Evolutionary conservation across 164 flowering plant genomes (phyloP).

Genomic region (Warburgia ugandensis): DNA sequence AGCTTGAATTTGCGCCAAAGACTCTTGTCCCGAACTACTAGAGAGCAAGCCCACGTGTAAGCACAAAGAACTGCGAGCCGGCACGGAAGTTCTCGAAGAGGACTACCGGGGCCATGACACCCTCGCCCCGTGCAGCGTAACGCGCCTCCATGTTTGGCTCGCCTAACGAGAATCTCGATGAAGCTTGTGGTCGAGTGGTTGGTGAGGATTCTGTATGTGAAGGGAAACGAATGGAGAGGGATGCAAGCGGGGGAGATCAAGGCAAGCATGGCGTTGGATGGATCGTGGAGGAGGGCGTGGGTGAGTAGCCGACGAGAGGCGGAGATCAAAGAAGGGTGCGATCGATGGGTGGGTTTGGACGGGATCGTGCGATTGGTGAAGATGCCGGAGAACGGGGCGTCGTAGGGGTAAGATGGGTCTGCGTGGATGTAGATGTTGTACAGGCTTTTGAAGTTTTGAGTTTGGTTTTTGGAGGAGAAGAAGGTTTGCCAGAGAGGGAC

Average conservation of each 20-base stretch:
- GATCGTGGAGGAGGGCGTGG: slow-evolving; percentile 69
- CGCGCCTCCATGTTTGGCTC: slow-evolving; percentile 40
- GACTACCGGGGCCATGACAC: slow-evolving; percentile 51
- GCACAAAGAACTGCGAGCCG: slow-evolving; percentile 64
- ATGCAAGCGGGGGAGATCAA: slow-evolving; percentile 73
- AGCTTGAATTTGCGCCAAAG: slow-evolving; percentile 48
- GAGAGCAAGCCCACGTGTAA: slow-evolving; percentile 46
- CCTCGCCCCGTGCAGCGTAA: slow-evolving; percentile 60
- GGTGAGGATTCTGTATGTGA: slow-evolving; percentile 40
- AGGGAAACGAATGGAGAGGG: slow-evolving; percentile 67
- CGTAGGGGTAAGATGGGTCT: slow-evolving; percentile 31
- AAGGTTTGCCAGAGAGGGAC: slow-evolving; percentile 67
- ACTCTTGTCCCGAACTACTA: slow-evolving; percentile 33
- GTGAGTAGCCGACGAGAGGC: slow-evolving; percentile 76
- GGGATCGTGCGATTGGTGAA: slow-evolving; percentile 47
- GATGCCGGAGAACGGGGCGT: slow-evolving; percentile 46
- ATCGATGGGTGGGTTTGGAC: slow-evolving; percentile 54
- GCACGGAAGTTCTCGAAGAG: slow-evolving; percentile 36
- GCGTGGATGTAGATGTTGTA: slow-evolving; percentile 68
- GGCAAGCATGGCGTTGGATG: slow-evolving; percentile 57
- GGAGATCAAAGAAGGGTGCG: slow-evolving; percentile 49
- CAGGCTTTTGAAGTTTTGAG: too few relatives aligned
- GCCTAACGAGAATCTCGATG: slow-evolving; percentile 58
- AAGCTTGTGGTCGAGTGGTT: slow-evolving; percentile 42
- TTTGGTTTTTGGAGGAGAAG: slow-evolving; percentile 24